Evolutionary conservation across 2,329 filamentous ascomycete genomes (phyloP).

Genomic region (Alternaria ethzedia): DNA sequence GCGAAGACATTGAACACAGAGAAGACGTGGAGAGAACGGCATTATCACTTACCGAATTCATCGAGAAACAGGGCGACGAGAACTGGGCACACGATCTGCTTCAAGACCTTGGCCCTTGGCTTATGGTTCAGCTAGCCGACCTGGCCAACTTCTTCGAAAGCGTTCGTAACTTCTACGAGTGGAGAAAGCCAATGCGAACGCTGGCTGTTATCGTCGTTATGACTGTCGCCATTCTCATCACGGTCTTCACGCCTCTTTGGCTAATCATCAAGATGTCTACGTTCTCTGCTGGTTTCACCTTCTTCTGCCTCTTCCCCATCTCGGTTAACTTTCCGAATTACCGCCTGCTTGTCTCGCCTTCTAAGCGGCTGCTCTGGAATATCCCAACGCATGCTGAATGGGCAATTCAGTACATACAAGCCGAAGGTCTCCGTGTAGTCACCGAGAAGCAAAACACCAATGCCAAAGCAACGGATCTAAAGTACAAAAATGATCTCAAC

Average conservation of each 20-base stretch:
- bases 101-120: slow-evolving; percentile 37
- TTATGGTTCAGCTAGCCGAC: slow-evolving; percentile 47
- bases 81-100: slow-evolving; percentile 45
- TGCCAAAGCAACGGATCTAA: background rate
- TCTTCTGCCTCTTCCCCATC: slow-evolving; percentile 47
- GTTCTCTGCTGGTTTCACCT: slow-evolving; percentile 35
- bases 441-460: background rate
- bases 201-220: slow-evolving; percentile 32
- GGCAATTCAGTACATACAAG: slow-evolving; percentile 42
- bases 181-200: slow-evolving; percentile 40
- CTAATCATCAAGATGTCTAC: slow-evolving; percentile 39
- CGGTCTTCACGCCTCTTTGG: slow-evolving; percentile 30
- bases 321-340: slow-evolving; percentile 44
- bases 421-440: slow-evolving; percentile 26
- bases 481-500: too few species aligned
- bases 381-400: slow-evolving; percentile 49
- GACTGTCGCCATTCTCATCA: slow-evolving; percentile 23
- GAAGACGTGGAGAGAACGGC: slow-evolving; percentile 41
- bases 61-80: slow-evolving; percentile 46
- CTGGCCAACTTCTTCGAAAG: slow-evolving; percentile 45
- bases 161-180: slow-evolving; percentile 50
- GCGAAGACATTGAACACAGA: slow-evolving; percentile 39
- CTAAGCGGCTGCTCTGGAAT: slow-evolving; percentile 46
- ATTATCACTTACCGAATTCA: slow-evolving; percentile 42
- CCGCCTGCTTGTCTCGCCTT: slow-evolving; percentile 44